Evolutionary conservation across 192 early-diverging fungal species (phyloP).

Genomic region (Lobosporangium transversale): DNA sequence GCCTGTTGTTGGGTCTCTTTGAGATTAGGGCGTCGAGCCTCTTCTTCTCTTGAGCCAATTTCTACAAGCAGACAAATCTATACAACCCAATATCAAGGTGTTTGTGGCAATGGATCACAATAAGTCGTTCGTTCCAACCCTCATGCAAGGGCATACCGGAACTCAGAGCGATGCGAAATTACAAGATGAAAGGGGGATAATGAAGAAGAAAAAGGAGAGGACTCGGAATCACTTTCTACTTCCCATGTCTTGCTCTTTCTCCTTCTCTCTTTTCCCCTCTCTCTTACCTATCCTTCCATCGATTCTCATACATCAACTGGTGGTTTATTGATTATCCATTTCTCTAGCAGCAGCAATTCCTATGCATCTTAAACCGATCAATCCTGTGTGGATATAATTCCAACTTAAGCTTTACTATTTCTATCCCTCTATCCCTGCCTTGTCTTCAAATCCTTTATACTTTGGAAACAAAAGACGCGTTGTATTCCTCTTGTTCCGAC

Average conservation of each 20-base stretch:
- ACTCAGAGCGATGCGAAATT: neutral
- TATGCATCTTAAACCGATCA: no score
- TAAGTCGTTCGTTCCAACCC: neutral
- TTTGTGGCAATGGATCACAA: neutral
- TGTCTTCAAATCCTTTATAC: neutral
- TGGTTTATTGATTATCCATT: no score
- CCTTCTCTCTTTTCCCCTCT: neutral
- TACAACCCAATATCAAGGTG: constrained; percentile 61
- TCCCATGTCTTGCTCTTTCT: neutral
- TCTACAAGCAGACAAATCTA: constrained; percentile 79
- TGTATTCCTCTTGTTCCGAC: no score
- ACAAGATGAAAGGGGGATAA: neutral
- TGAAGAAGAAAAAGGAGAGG: neutral
- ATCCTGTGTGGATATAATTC: no score
- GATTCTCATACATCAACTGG: neutral
- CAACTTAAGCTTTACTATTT: neutral
- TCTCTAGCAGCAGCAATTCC: neutral
- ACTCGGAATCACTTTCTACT: neutral
- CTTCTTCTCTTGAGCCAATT: no score
- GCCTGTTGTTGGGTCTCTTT: neutral
- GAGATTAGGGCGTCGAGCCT: neutral
- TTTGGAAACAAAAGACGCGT: no score
- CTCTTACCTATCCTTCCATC: neutral
- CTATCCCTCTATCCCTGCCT: neutral
- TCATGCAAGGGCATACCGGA: constrained; percentile 17